Evolutionary conservation across 257 asterid genomes (phyloP).

Genomic region (Nicotiana undulata): DNA sequence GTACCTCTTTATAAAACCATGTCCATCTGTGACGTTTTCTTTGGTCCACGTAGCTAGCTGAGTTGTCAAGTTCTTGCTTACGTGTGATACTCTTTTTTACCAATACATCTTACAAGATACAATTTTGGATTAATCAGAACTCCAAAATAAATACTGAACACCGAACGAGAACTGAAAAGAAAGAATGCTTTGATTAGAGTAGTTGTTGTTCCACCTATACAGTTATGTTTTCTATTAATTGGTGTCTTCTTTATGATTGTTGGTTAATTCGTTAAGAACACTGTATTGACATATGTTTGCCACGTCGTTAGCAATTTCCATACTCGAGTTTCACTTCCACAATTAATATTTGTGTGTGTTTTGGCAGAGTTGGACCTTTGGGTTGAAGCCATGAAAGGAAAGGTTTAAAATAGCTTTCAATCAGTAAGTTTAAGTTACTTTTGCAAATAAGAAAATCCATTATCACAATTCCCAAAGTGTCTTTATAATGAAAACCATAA

Average conservation of each 20-base stretch:
- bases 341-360: too few relatives aligned
- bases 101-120: too few relatives aligned
- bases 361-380: background rate
- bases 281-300: background rate
- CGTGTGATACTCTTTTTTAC: too few relatives aligned
- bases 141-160: too few relatives aligned
- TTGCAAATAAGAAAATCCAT: constrained; percentile 12
- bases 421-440: constrained; percentile 18
- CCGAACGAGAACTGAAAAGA: too few relatives aligned
- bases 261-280: background rate
- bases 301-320: background rate
- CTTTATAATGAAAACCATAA: constrained; percentile 50
- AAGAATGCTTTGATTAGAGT: background rate
- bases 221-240: background rate
- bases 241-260: background rate
- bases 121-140: too few relatives aligned
- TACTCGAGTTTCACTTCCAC: background rate
- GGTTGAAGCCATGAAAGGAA: constrained; percentile 1
- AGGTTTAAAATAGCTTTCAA: constrained; percentile 45
- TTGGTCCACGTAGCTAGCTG: too few relatives aligned
- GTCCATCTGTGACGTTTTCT: too few relatives aligned
- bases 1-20: too few relatives aligned
- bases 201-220: background rate
- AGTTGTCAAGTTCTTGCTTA: too few relatives aligned
- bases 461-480: constrained; percentile 22